Percentiles rank a stretch among this genome's conserved stretches.
Conservation (phyloP, 2,329 filamentous ascomycete species). For the Grosmannia serpens region DNA sequence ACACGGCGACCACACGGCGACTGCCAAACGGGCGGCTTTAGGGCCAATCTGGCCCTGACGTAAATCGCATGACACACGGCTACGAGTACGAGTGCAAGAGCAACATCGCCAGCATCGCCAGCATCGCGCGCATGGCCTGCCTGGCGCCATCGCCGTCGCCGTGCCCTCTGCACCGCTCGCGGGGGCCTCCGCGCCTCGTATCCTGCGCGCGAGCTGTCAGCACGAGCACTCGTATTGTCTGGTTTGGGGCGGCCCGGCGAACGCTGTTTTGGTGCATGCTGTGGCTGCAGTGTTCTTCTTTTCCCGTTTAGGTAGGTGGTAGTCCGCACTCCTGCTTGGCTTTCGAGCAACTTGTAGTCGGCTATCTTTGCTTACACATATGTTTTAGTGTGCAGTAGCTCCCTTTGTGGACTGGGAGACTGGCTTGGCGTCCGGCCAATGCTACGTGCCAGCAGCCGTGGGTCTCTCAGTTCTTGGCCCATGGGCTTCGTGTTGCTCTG, state of each 20-base stretch:
- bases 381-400: background rate
- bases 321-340: background rate
- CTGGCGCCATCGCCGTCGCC: background rate
- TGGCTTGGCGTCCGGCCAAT: background rate
- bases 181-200: too few species aligned
- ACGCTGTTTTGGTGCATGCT: background rate
- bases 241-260: background rate
- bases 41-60: background rate
- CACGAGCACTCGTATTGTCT: too few species aligned
- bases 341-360: background rate
- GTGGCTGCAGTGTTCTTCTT: slow-evolving; percentile 1
- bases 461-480: background rate
- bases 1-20: background rate
- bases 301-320: slow-evolving; percentile 9
- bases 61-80: background rate
- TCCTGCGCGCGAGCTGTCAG: background rate
- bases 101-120: too few species aligned
- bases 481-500: background rate
- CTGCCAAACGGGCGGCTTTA: background rate
- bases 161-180: background rate
- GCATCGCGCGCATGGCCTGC: too few species aligned
- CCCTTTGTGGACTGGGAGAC: background rate
- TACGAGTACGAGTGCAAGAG: too few species aligned
- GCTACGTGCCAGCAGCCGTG: background rate
- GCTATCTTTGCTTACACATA: background rate